Conservation (phyloP, 2,329 filamentous ascomycete species). For the Alternaria tenuissima region DNA sequence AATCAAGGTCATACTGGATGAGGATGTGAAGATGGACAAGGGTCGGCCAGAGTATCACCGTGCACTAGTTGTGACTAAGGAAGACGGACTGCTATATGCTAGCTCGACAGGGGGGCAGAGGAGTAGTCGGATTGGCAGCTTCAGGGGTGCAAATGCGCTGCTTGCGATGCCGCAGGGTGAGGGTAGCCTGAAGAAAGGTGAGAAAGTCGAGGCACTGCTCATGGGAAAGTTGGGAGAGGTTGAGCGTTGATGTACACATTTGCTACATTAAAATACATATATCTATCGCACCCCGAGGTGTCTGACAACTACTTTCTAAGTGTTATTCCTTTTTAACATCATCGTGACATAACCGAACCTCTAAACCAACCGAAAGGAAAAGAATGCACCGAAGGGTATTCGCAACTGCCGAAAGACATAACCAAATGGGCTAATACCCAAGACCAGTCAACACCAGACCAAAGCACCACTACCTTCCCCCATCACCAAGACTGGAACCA, state of each 20-base stretch:
- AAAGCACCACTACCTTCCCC: neutral
- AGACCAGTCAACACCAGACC: conserved; percentile 1
- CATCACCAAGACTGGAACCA: neutral
- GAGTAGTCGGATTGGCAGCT: conserved; percentile 87
- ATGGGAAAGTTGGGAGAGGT: conserved; percentile 60
- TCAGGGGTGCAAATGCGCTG: conserved; percentile 87
- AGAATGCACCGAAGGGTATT: neutral
- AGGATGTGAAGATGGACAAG: conserved; percentile 78
- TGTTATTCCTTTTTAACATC: neutral
- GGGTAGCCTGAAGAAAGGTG: conserved; percentile 72
- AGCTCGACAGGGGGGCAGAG: conserved; percentile 88
- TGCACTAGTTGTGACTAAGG: conserved; percentile 71
- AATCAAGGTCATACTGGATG: conserved; percentile 74
- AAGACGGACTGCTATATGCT: conserved; percentile 74
- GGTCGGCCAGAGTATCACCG: conserved; percentile 87
- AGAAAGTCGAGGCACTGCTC: conserved; percentile 77
- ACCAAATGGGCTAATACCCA: conserved; percentile 1
- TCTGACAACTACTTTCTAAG: neutral
- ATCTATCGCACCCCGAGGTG: conserved; percentile 1
- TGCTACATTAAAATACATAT: neutral
- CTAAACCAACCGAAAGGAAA: neutral
- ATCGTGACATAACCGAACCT: neutral
- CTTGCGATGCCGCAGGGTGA: conserved; percentile 75
- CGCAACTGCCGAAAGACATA: neutral
- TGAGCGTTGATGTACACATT: conserved; percentile 6